phyloP scores from a whole-genome alignment of 2,329 filamentous ascomycete genomes.

The Xenoacremonium recifei region DNA sequence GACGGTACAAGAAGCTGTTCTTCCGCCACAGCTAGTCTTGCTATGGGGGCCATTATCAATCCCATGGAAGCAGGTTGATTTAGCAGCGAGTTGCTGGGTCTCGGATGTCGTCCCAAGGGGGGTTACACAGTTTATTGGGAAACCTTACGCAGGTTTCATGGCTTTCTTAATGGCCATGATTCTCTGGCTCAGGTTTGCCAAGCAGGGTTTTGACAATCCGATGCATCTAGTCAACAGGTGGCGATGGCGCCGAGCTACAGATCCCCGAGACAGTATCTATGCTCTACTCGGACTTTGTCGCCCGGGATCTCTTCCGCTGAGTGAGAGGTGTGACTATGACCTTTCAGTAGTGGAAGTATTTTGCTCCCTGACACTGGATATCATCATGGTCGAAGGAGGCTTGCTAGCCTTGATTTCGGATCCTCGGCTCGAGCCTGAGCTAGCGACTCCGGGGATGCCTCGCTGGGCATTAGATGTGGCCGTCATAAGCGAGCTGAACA shows the following conservation, averaged over 20 bases:
- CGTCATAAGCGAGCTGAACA: constrained; percentile 2
- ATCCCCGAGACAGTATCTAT: constrained; percentile 10
- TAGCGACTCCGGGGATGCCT: constrained; percentile 10
- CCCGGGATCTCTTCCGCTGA: constrained; percentile 1
- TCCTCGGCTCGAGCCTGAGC: constrained; percentile 7
- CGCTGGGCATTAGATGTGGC: constrained; percentile 10
- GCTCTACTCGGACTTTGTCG: constrained; percentile 7
- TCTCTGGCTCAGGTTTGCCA: constrained; percentile 6
- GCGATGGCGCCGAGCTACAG: constrained; percentile 9
- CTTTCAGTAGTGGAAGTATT: constrained; percentile 3
- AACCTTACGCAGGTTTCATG: not conserved
- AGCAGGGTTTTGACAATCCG: not conserved
- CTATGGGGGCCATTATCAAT: constrained; percentile 8
- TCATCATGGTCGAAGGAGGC: constrained; percentile 9
- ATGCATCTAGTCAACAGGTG: constrained; percentile 4
- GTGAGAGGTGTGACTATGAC: constrained; percentile 10
- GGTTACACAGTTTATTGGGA: not conserved
- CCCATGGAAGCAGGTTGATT: constrained; percentile 6
- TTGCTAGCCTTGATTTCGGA: constrained; percentile 8
- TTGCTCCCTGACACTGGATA: constrained; percentile 9
- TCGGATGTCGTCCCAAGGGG: not conserved
- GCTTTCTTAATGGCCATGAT: constrained; percentile 5
- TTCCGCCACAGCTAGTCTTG: constrained; percentile 4
- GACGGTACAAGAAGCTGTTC: constrained; percentile 12
- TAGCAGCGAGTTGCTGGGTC: constrained; percentile 5